These are phyloP conservation scores for Cladosporium oxysporum DNA, from an alignment of 2,329 filamentous ascomycete species.

Conservation along the genomic window DNA sequence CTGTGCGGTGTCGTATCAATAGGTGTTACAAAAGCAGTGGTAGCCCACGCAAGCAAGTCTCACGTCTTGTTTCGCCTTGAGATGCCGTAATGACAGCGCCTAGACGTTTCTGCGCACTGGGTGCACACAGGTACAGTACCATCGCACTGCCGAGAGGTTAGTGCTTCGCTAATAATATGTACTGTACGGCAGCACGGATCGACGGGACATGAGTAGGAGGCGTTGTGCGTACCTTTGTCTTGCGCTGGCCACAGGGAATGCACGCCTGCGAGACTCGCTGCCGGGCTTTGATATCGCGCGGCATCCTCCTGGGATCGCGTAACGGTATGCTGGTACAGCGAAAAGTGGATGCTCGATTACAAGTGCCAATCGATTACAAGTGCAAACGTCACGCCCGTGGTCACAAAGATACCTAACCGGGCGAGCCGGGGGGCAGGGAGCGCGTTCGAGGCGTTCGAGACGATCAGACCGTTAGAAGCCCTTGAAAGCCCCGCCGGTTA, in stretches of 20 bases:
- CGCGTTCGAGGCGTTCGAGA: background rate
- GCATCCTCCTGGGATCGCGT: constrained; percentile 12
- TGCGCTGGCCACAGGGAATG: constrained; percentile 14
- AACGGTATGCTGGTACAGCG: background rate
- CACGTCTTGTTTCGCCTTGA: constrained; percentile 16
- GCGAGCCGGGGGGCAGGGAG: background rate
- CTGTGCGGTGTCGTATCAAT: background rate
- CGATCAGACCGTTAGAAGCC: background rate
- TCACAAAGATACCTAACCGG: background rate
- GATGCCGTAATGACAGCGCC: constrained; percentile 14
- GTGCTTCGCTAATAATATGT: background rate
- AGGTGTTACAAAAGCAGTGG: background rate
- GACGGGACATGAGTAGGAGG: background rate
- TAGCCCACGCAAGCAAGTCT: background rate
- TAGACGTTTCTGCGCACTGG: background rate
- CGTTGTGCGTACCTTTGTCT: constrained; percentile 8
- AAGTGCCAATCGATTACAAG: background rate
- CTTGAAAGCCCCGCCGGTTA: background rate
- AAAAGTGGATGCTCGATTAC: background rate
- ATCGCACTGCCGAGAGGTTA: constrained; percentile 9
- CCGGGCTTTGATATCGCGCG: constrained; percentile 4
- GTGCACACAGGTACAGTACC: constrained; percentile 9
- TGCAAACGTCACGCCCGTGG: background rate
- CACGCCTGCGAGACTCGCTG: constrained; percentile 19
- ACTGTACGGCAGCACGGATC: background rate